Evolutionary conservation across 345 rosid species (phyloP), one percentile per base, ranked within the genome.

Genomic region (Nasturtium officinale): DNA sequence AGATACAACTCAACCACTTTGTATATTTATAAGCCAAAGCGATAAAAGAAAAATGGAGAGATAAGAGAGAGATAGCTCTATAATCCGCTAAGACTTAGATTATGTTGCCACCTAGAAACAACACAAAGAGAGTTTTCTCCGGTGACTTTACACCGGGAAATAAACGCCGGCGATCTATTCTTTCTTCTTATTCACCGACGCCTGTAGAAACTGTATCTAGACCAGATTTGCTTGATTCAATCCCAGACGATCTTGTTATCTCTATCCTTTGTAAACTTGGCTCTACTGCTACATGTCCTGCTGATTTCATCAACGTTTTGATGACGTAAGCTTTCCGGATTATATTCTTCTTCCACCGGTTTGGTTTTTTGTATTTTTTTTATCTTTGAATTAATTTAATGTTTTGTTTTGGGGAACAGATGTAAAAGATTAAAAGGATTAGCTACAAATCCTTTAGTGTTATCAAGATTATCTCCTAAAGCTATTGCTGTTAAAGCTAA

Each of bases 191-290:
- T 55, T 38, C 65, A 21, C 64, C 77, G 23, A 9, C 15, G 40
- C 26, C 42, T 8, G 74, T 53, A n/a, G 48, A 43, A 6, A 45
- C 9, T 0, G 3, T 16, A 6, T 16, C 33, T 6, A 73, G 78
- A 5, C 46, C 28, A 5, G 92, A 90, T 72, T 77, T 84, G 21
- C 82, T 93, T 13, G 94, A 90, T 67, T 54, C 79, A 15, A 79
- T 93, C 9, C 97, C 98, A 0, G 97, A 93, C 52, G 98, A 93
- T 82, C 87, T 93, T 75, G 87, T 93, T 60, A 67, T 84, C 35
- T 81, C 71, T 47, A 87, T 93, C 32, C 86, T 93, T 18, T 74
- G 83, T 65, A 89, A 80, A 63, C 85, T 93, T 60, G 83, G 85
- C 63, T 85, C 92, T 20, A 45, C 86, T 10, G 83, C 94, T 9